A percentile compares a stretch with the other conserved stretches of the same genome.
These are phyloP conservation scores for Akanthomyces lecanii DNA, from an alignment of 2,329 filamentous ascomycete genomes.

Conservation along the genomic window DNA sequence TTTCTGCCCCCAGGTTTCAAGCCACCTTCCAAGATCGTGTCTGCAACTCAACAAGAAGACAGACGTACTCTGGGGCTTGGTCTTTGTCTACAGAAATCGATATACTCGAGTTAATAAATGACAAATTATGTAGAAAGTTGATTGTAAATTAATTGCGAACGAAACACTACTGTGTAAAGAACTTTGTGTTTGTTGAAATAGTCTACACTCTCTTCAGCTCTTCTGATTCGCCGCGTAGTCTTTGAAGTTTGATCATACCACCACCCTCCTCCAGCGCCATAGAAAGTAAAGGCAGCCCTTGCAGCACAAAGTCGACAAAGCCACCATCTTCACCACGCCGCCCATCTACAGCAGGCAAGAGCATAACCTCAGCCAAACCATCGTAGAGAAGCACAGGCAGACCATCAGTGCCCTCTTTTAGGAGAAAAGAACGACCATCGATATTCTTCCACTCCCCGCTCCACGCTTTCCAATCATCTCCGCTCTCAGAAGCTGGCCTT, in stretches of 20 bases:
- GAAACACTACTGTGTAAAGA: too few relatives aligned
- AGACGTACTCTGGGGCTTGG: too few relatives aligned
- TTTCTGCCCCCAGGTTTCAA: too few relatives aligned
- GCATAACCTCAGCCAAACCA: background rate
- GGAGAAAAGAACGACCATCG: background rate
- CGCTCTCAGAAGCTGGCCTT: background rate
- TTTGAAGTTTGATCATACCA: background rate
- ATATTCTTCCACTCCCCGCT: slow-evolving; percentile 2
- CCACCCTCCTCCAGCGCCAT: background rate
- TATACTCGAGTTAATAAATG: too few relatives aligned
- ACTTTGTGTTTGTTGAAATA: too few relatives aligned
- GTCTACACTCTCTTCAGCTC: background rate
- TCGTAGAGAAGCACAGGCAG: background rate
- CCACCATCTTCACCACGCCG: background rate
- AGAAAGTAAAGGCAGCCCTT: background rate
- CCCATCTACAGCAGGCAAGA: background rate
- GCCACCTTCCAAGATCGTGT: too few relatives aligned
- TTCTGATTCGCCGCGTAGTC: background rate
- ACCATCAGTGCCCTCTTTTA: background rate
- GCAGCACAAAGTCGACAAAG: background rate
- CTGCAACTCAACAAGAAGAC: too few relatives aligned
- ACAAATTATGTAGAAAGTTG: too few relatives aligned
- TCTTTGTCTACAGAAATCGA: too few relatives aligned
- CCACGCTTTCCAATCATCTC: slow-evolving; percentile 8
- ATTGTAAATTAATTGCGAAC: too few relatives aligned